Evolutionary conservation across 2,329 filamentous ascomycete genomes (phyloP), one percentile per base, ranked within the genome.

Genomic region (Nakataea oryzae): DNA sequence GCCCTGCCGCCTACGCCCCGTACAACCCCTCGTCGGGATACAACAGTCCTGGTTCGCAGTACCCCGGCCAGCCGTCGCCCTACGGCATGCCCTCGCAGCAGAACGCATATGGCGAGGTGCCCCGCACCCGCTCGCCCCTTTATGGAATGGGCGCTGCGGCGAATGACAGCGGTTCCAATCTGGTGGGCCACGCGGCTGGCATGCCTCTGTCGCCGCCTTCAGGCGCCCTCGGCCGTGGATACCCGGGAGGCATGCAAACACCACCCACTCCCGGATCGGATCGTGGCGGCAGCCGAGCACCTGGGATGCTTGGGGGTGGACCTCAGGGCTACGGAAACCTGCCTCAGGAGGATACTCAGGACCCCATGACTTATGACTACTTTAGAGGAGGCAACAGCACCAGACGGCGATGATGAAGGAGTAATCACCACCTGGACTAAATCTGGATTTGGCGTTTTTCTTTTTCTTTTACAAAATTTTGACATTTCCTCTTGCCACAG

Each of bases 321-420:
- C 81, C 83, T 1, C 74, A 78, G 60, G 84, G 85, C 0, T 87
- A 87, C 69, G 85, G 82, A 17, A 79, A 80, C 29, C 70, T 87
- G 61, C 80, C 83, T 0, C 84, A 86, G 68, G 71, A 74, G 54
- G 83, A 85, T 62, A 72, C 75, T 21, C 70, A 69, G 26, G 79
- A 82, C 55, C 79, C 81, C 11, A 71, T 76, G 66, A 76, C 78
- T 64, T 85, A 85, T 66, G 82, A 85, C 69, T 85, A 85, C 66
- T 85, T 85, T 70, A 76, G 83, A 30, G 74, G 76, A 4, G 74
- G 70, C 28, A 61, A 28, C 59, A 61, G 59, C 47, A 7, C 59
- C 28, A 56, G 59, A 13, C 59, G 59, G 21, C 50, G 59, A 28
- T 60, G 29, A 32, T 21, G 21, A 50, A 50, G 24, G 41, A 28